Conservation (phyloP, 805 yeast genomes). For the Priceomyces fermenticarens region DNA sequence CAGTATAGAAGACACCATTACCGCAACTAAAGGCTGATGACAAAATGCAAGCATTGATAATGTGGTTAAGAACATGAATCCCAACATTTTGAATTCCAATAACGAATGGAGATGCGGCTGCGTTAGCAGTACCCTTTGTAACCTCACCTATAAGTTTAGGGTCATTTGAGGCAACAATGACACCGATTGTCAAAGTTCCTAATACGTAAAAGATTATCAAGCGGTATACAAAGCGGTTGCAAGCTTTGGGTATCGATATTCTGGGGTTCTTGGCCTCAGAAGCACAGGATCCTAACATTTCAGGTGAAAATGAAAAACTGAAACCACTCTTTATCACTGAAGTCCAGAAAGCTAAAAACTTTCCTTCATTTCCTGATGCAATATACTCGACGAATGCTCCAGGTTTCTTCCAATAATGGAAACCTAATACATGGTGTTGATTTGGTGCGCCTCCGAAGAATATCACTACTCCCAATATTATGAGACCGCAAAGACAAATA, state of each 20-base stretch:
- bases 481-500: slow-evolving; percentile 15
- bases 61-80: slow-evolving; percentile 61
- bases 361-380: slow-evolving; percentile 49
- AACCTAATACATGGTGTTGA: slow-evolving; percentile 18
- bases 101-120: slow-evolving; percentile 70
- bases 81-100: slow-evolving; percentile 45
- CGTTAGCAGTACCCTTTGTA: slow-evolving; percentile 17
- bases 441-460: slow-evolving; percentile 20
- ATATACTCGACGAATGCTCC: slow-evolving; percentile 18
- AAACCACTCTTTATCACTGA: slow-evolving; percentile 59
- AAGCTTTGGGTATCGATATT: slow-evolving; percentile 57
- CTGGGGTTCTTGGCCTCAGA: slow-evolving; percentile 62
- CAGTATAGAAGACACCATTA: slow-evolving; percentile 25
- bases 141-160: slow-evolving; percentile 12
- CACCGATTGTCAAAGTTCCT: slow-evolving; percentile 18
- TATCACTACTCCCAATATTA: slow-evolving; percentile 18
- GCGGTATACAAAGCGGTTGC: slow-evolving; percentile 51
- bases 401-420: slow-evolving; percentile 21
- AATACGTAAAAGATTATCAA: slow-evolving; percentile 24
- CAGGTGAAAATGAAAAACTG: slow-evolving; percentile 58
- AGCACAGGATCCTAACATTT: slow-evolving; percentile 35
- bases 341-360: slow-evolving; percentile 60
- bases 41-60: slow-evolving; percentile 70
- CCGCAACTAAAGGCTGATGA: slow-evolving; percentile 74
- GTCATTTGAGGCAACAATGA: slow-evolving; percentile 23